These are phyloP conservation scores for Psidium friedrichsthalianum DNA, from an alignment of 345 rosid species.

Conservation along the genomic window DNA sequence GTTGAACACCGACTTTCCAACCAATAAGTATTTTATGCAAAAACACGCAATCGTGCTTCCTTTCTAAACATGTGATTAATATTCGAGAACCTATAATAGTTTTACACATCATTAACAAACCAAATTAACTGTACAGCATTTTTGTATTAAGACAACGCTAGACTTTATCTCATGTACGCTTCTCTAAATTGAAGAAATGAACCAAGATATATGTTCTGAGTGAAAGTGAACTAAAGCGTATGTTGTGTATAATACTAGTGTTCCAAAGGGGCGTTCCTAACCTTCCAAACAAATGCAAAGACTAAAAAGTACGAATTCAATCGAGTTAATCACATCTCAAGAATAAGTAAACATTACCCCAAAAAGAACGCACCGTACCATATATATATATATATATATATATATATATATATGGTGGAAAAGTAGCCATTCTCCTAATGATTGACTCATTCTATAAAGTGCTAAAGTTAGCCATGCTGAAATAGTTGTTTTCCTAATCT, in stretches of 20 bases:
- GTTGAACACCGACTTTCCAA: no score
- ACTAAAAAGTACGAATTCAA: background rate
- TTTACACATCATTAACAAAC: background rate
- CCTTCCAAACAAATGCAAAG: background rate
- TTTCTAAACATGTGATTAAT: background rate
- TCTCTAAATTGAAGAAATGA: background rate
- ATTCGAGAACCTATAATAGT: background rate
- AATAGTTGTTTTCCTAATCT: background rate
- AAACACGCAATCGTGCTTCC: no score
- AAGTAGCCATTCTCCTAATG: background rate
- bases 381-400: background rate
- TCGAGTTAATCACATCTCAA: background rate
- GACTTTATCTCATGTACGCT: background rate
- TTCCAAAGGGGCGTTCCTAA: background rate
- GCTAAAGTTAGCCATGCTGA: background rate
- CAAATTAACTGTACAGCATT: background rate
- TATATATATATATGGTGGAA: no score
- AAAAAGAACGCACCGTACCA: accelerated
- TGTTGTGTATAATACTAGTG: background rate
- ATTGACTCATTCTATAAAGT: background rate
- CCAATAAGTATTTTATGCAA: no score
- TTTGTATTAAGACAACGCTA: background rate
- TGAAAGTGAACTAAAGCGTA: background rate
- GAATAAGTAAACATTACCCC: background rate
- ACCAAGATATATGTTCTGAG: background rate